Evolutionary conservation across 768 basidiomycete genomes (phyloP), one percentile per base, ranked within the genome.

Genomic region (Lentinula edodes): DNA sequence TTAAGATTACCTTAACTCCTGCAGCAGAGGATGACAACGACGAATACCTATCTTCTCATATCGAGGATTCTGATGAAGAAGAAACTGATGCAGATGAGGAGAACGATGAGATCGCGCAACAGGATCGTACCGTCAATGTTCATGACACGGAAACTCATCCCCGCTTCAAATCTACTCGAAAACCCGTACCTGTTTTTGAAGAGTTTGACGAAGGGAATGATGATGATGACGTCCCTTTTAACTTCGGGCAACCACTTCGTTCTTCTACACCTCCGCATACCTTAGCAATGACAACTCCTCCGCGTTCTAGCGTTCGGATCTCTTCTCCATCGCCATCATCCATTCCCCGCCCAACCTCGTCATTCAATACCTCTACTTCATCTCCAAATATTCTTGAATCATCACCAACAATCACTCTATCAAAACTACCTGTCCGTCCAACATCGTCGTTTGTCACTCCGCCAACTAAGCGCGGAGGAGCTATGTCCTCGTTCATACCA

Each of bases 1-100:
- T 92, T 68, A 84, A 80, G 63, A 90, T 91, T 66, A 88, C 80
- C 3, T 90, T 91, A 63, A 84, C 83, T 3, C 82, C 86, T 18
- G 86, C 90, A n/a, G 74, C 69, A 20, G 69, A 75, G n/a, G 63
- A 66, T 62, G 36, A 48, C 43, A 46, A 48, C 28, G 36, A 52
- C 51, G 48, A 52, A 41, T 60, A 52, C 28, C 51, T 38, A 4
- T 50, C 58, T 23, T 18, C 55, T 56, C 39, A 56, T 16, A 28
- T 56, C 12, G 55, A 56, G 13, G 42, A 56, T 34, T 56, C 55
- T 20, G 42, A 34, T 34, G 7, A 53, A 32, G 75, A 73, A 39
- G 68, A 69, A 18, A 82, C 2, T 68, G 78, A 77, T 15, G 83
- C 83, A 70, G 76, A 63, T n/a, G 68, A 74, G 62, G 68, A 68